Evolutionary conservation across 345 rosid species (phyloP).

Genomic region (Lepidium africanum): DNA sequence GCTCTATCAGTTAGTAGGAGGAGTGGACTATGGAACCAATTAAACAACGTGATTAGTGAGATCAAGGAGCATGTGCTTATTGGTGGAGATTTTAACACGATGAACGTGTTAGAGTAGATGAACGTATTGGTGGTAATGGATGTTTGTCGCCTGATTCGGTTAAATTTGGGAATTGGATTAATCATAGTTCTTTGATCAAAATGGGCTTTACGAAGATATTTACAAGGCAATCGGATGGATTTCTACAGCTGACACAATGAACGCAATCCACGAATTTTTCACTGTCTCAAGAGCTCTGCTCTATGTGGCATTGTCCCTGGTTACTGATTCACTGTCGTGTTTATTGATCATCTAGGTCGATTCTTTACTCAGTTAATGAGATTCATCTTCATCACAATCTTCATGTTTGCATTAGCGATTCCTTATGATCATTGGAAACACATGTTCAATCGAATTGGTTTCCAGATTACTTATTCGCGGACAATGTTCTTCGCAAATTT

Average conservation of each 20-base stretch:
- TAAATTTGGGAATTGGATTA: no score
- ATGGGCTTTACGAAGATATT: no score
- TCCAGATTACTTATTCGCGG: slow-evolving; percentile 45
- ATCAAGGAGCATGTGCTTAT: no score
- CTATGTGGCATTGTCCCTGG: slow-evolving; percentile 61
- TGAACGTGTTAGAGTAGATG: no score
- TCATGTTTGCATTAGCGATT: slow-evolving; percentile 64
- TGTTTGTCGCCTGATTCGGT: no score
- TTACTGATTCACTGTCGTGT: slow-evolving; percentile 65
- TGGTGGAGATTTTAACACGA: no score
- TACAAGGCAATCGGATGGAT: no score
- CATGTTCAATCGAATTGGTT: slow-evolving; percentile 36
- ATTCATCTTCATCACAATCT: slow-evolving; percentile 54
- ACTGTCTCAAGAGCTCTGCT: slow-evolving; percentile 44
- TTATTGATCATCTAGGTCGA: slow-evolving; percentile 55
- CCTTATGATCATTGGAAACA: slow-evolving; percentile 58
- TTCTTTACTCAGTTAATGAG: slow-evolving; percentile 59
- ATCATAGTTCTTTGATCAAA: no score
- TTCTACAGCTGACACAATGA: slow-evolving; percentile 38
- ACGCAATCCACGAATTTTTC: slow-evolving; percentile 59
- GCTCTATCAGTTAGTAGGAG: no score
- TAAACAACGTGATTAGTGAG: no score
- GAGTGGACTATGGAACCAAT: no score
- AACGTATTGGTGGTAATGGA: no score
- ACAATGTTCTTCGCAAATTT: slow-evolving; percentile 61